Evolutionary conservation across 768 basidiomycete genomes (phyloP).

Genomic region (Podaxis sp.): DNA sequence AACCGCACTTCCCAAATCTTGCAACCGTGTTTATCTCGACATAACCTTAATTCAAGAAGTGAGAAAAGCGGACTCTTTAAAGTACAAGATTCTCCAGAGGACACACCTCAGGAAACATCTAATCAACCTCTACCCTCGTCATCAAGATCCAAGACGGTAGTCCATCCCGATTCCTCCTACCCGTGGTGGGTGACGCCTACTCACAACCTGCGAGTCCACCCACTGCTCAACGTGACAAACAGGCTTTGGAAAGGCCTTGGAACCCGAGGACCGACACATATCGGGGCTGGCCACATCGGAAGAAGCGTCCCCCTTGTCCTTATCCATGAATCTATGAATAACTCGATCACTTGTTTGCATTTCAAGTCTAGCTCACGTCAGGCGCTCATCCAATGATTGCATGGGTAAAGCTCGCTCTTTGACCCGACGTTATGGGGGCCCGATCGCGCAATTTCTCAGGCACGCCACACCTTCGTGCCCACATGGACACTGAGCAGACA

Average conservation of each 20-base stretch:
- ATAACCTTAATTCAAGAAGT: background rate
- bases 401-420: background rate
- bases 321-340: background rate
- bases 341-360: background rate
- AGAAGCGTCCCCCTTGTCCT: background rate
- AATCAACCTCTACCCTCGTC: background rate
- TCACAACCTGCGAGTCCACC: too few relatives aligned
- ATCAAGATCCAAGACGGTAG: too few relatives aligned
- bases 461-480: background rate
- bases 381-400: background rate
- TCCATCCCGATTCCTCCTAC: too few relatives aligned
- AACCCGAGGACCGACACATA: too few relatives aligned
- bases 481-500: background rate
- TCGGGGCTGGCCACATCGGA: background rate
- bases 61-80: background rate
- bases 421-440: background rate
- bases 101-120: background rate
- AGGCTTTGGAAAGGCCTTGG: too few relatives aligned
- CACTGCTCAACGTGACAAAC: too few relatives aligned
- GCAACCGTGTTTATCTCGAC: background rate
- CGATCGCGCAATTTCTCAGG: constrained; percentile 1
- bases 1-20: background rate
- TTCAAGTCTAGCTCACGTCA: background rate
- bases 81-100: background rate
- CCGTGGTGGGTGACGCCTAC: too few relatives aligned